Percentiles rank a stretch among this genome's conserved stretches.
Conservation (phyloP, 495 filamentous ascomycete species). For the Hyaloscypha bicolor region DNA sequence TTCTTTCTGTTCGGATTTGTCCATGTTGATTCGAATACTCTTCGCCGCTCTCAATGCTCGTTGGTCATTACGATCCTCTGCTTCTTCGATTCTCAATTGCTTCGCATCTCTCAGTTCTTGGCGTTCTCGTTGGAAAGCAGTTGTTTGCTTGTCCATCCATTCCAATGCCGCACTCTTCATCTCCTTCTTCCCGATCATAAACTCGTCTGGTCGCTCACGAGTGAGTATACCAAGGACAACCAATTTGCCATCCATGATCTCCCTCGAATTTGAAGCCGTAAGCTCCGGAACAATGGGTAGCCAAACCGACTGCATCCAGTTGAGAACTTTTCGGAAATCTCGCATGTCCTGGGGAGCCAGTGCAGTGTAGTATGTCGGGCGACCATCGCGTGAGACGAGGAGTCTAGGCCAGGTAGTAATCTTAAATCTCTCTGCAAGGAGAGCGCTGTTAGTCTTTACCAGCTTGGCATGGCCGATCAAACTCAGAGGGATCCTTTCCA, state of each 20-base stretch:
- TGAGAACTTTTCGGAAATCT: conserved; percentile 75
- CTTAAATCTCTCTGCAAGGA: conserved; percentile 79
- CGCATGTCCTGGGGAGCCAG: conserved; percentile 88
- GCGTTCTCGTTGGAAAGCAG: conserved; percentile 85
- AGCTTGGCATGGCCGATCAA: conserved; percentile 90
- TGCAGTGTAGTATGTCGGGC: conserved; percentile 83
- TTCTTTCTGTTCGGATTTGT: conserved; percentile 81
- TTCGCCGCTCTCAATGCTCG: conserved; percentile 86
- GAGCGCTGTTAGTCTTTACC: conserved; percentile 80
- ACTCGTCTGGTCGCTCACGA: conserved; percentile 77
- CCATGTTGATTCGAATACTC: conserved; percentile 86
- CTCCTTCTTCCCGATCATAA: conserved; percentile 76
- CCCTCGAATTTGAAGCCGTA: conserved; percentile 83
- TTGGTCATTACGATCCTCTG: conserved; percentile 90
- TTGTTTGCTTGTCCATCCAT: conserved; percentile 95
- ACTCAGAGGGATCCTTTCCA: conserved; percentile 82
- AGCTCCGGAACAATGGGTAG: conserved; percentile 96
- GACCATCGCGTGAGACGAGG: conserved; percentile 84
- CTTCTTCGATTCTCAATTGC: conserved; percentile 93
- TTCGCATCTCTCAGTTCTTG: conserved; percentile 93
- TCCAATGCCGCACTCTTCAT: conserved; percentile 94
- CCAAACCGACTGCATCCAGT: conserved; percentile 97
- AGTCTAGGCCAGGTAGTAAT: conserved; percentile 94
- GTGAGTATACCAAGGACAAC: conserved; percentile 91
- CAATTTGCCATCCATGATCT: conserved; percentile 91